Conservation (phyloP, 768 basidiomycete genomes). For the Amanita subjunquillea region DNA sequence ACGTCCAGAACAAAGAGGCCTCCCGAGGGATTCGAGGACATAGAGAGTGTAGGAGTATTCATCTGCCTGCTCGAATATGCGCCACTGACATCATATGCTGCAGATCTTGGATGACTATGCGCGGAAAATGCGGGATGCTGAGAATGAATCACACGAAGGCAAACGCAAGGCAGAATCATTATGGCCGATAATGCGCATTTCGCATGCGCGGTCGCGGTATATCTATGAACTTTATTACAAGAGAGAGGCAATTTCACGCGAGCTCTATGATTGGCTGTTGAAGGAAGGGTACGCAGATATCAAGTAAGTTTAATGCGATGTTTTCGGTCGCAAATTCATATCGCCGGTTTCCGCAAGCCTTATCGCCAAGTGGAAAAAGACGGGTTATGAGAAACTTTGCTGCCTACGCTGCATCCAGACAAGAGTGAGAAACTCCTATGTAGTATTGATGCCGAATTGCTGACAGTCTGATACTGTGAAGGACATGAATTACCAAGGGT, state of each 20-base stretch:
- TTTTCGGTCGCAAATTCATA: not conserved
- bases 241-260: slow-evolving; percentile 86
- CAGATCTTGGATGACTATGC: slow-evolving; percentile 97
- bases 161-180: slow-evolving; percentile 89
- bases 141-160: slow-evolving; percentile 97
- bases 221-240: slow-evolving; percentile 99
- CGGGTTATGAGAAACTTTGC: slow-evolving; percentile 96
- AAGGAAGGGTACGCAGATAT: slow-evolving; percentile 96
- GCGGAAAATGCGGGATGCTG: slow-evolving; percentile 98
- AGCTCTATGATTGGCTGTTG: slow-evolving; percentile 95
- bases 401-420: slow-evolving; percentile 97
- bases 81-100: slow-evolving; percentile 4
- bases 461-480: slow-evolving; percentile 16
- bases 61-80: not conserved
- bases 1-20: slow-evolving; percentile 90
- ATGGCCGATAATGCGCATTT: slow-evolving; percentile 98
- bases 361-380: slow-evolving; percentile 99
- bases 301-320: slow-evolving; percentile 47
- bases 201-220: slow-evolving; percentile 91
- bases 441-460: not conserved
- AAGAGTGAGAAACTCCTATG: slow-evolving; percentile 37
- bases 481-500: slow-evolving; percentile 99
- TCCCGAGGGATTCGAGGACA: slow-evolving; percentile 94
- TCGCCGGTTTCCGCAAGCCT: slow-evolving; percentile 39
- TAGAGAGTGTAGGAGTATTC: slow-evolving; percentile 51